Evolutionary conservation across 1,139 yeast genomes (phyloP), one percentile per base, ranked within the genome.

Genomic region (Lodderomyces beijingensis): DNA sequence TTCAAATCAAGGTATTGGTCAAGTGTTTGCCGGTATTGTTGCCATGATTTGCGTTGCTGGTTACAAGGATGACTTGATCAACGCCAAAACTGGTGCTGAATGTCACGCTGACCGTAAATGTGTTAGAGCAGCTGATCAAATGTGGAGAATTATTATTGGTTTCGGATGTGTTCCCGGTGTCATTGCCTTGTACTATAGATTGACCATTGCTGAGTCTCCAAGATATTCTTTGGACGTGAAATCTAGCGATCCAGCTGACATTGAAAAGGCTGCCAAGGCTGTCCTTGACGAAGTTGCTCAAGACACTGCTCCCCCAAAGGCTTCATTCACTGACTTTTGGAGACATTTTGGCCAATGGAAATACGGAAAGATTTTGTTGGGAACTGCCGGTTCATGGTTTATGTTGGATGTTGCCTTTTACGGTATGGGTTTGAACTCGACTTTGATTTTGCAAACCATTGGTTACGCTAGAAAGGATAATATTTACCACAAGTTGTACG

Each of bases 341-440:
- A 30, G 43, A 20, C 95, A 89, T 60, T 91, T 89, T 57, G 67
- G 78, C 34, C 83, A 87, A 65, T 88, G 96, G 95, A 85, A 71
- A 62, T 82, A 87, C 61, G 80, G 85, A 63, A 84, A 82, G 67
- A 77, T 81, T 40, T 70, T 91, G 49, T 47, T 91, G 35, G 98
- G 97, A 57, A 89, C 98, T 50, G 95, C 96, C 45, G 93, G 89
- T 59, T 81, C 94, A 32, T 91, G 98, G 98, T 89, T 89, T 70
- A 71, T 81, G 69, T 76, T 89, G 62, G 98, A 91, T 71, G 86
- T 91, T 57, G 96, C 96, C 41, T 88, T 79, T 73, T 91, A 91
- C 59, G 95, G 95, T 63, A 69, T 85, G 53, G 81, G 85, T 60
- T 74, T 85, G 53, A 85, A 85, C 70, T 67, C 88, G 48, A 79